Conservation (phyloP, 345 rosid genomes). For the Adansonia digitata region DNA sequence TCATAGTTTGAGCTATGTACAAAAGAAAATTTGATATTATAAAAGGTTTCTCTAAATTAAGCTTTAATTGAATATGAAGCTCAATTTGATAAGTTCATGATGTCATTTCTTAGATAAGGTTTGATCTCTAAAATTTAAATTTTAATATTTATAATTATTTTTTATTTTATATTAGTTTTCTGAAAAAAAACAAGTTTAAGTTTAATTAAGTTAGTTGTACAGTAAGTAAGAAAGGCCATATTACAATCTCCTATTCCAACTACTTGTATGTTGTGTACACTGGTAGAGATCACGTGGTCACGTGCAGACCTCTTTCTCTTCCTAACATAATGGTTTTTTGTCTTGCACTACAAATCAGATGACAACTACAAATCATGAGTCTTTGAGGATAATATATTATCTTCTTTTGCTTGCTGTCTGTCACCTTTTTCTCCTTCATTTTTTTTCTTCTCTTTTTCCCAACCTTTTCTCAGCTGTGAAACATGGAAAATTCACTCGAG, state of each 20-base stretch:
- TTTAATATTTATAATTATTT: too few species aligned
- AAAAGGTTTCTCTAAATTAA: too few species aligned
- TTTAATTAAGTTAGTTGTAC: not conserved
- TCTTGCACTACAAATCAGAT: constrained; percentile 1
- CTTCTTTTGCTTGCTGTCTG: constrained; percentile 2
- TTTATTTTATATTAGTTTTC: too few species aligned
- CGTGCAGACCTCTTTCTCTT: constrained; percentile 9
- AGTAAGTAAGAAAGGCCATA: too few species aligned
- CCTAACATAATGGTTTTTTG: not conserved
- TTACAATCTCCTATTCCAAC: too few species aligned
- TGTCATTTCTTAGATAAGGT: too few species aligned
- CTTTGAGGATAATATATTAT: not conserved
- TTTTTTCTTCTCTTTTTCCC: not conserved
- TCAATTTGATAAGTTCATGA: too few species aligned
- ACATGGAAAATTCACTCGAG: not conserved
- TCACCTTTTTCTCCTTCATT: not conserved
- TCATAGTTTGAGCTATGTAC: too few species aligned
- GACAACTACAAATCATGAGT: constrained; percentile 8
- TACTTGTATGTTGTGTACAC: not conserved
- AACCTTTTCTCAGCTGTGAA: not conserved
- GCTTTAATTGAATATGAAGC: too few species aligned
- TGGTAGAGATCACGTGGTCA: constrained; percentile 9
- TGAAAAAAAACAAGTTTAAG: too few species aligned
- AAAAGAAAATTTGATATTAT: too few species aligned
- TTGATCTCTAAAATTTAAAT: too few species aligned